phyloP scores from a whole-genome alignment of 2,329 filamentous ascomycete species.

The Tetracladium maxilliforme region DNA sequence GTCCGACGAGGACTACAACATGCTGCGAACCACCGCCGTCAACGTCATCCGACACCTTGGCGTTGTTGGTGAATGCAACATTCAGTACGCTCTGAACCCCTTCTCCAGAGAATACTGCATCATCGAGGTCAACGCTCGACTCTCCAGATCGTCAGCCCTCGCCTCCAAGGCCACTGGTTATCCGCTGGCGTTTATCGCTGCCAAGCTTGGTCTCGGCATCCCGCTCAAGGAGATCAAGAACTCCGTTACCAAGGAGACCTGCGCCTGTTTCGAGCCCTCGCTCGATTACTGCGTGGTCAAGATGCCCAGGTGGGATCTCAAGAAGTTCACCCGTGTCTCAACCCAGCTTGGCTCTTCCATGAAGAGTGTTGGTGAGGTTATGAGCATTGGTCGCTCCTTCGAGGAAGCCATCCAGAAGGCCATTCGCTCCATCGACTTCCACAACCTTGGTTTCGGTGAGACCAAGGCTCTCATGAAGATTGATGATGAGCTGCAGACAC shows the following conservation, averaged over 20 bases:
- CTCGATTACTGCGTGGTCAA: slow-evolving; percentile 97
- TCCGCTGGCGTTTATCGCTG: slow-evolving; percentile 88
- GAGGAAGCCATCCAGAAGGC: slow-evolving; percentile 98
- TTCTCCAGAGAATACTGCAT: slow-evolving; percentile 96
- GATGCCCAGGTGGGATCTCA: slow-evolving; percentile 96
- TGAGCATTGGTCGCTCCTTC: slow-evolving; percentile 93
- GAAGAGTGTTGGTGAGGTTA: slow-evolving; percentile 99
- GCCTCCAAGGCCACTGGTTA: slow-evolving; percentile 97
- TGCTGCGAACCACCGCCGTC: slow-evolving; percentile 92
- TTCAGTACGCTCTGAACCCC: slow-evolving; percentile 94
- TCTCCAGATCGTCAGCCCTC: slow-evolving; percentile 87
- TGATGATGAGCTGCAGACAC: slow-evolving; percentile 89
- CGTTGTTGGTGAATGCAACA: slow-evolving; percentile 97
- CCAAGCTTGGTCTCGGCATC: slow-evolving; percentile 89
- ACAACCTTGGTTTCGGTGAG: slow-evolving; percentile 90
- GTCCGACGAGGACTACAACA: slow-evolving; percentile 97
- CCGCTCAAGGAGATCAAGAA: slow-evolving; percentile 94
- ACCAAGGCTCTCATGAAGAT: slow-evolving; percentile 89
- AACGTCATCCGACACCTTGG: slow-evolving; percentile 95
- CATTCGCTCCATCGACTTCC: slow-evolving; percentile 86
- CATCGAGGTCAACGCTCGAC: slow-evolving; percentile 94
- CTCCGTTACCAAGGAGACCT: slow-evolving; percentile 88
- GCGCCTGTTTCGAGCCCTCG: slow-evolving; percentile 95
- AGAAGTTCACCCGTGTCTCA: slow-evolving; percentile 96
- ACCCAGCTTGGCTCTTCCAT: slow-evolving; percentile 94